These are phyloP conservation scores for Sindora glabra DNA, from an alignment of 306 rosid species.

Conservation along the genomic window DNA sequence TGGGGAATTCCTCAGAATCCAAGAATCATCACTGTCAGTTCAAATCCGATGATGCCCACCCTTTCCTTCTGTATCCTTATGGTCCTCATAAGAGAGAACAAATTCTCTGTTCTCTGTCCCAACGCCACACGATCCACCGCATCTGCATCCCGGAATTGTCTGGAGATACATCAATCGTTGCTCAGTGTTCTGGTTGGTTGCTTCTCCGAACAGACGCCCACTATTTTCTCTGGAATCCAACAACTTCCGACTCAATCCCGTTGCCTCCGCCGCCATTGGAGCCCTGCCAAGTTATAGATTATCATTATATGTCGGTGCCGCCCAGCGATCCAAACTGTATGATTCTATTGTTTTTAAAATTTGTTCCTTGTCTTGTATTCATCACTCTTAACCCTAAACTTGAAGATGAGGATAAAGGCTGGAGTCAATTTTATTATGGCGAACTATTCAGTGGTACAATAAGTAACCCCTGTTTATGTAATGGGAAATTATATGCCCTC, in stretches of 20 bases:
- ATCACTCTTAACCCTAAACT: too few species aligned
- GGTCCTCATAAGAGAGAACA: not conserved
- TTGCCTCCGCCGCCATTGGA: not conserved
- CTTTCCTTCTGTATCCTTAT: not conserved
- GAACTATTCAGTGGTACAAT: not conserved
- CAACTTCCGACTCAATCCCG: not conserved
- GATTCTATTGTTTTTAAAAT: not conserved
- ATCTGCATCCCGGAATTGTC: not conserved
- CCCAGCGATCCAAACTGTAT: not conserved
- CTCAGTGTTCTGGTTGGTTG: not conserved
- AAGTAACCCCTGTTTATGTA: not conserved
- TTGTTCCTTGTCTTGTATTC: not conserved
- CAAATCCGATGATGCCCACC: too few species aligned
- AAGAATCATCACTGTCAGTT: too few species aligned
- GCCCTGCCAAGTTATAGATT: too few species aligned
- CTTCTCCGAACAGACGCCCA: not conserved
- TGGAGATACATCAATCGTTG: not conserved
- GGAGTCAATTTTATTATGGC: not conserved
- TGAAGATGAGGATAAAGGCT: not conserved
- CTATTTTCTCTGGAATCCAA: not conserved
- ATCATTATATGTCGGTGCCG: not conserved
- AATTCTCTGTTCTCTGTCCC: not conserved
- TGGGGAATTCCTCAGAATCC: too few species aligned
- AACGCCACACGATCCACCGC: not conserved
- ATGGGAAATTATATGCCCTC: not conserved